A percentile compares a stretch with the other conserved stretches of the same genome.
Evolutionary conservation across 75 land plant species (phyloP).

Genomic region (Azolla pinnata): DNA sequence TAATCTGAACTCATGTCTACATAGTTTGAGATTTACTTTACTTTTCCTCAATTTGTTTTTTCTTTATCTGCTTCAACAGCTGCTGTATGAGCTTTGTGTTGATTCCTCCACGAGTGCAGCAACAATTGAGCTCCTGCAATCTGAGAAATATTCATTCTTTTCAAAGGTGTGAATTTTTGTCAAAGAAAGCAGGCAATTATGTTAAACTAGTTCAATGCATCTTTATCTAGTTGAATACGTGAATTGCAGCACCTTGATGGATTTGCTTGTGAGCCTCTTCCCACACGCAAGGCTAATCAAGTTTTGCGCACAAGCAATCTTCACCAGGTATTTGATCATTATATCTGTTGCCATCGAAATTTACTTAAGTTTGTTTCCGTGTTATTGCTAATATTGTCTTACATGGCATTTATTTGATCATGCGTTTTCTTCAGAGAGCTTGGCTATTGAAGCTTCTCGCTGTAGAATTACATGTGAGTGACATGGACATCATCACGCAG

Average conservation of each 20-base stretch:
- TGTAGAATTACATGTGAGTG: constrained; percentile 71
- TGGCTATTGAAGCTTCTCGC: constrained; percentile 91
- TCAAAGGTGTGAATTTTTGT: too few species aligned
- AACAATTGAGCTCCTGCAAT: constrained; percentile 58
- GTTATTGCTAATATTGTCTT: too few species aligned
- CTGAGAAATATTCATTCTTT: constrained; percentile 76
- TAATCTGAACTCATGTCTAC: neutral
- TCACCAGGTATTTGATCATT: constrained; percentile 56
- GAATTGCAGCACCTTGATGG: constrained; percentile 66
- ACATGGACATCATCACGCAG: constrained; percentile 47
- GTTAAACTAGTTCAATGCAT: too few species aligned
- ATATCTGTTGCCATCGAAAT: too few species aligned
- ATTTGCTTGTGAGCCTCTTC: constrained; percentile 73
- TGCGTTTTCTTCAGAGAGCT: constrained; percentile 94
- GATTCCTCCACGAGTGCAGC: constrained; percentile 70
- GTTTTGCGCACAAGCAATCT: constrained; percentile 71
- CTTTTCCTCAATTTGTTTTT: neutral
- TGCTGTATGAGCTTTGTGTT: constrained; percentile 78
- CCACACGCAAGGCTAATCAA: constrained; percentile 61
- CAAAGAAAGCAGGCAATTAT: too few species aligned
- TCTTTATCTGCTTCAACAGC: constrained; percentile 26
- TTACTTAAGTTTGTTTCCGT: too few species aligned
- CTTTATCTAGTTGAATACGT: too few species aligned
- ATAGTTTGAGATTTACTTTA: neutral
- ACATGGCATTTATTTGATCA: constrained; percentile 6